These are phyloP conservation scores for Aspergillus uvarum DNA, from an alignment of 2,329 filamentous ascomycete genomes.

Conservation along the genomic window DNA sequence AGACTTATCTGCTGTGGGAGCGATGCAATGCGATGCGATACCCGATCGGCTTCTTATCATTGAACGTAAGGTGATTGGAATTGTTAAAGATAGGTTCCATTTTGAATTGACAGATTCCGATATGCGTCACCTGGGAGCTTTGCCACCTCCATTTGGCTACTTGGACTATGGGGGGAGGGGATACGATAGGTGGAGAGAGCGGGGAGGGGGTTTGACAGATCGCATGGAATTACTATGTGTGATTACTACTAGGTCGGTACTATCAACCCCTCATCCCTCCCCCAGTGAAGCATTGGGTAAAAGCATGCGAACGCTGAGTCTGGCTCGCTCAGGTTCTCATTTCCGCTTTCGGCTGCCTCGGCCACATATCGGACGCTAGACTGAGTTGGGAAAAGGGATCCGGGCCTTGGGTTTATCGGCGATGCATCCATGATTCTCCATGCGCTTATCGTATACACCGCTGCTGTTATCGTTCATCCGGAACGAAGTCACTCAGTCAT, in stretches of 20 bases:
- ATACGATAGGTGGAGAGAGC: neutral
- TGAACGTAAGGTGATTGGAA: neutral
- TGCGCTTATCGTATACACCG: neutral
- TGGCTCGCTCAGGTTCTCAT: neutral
- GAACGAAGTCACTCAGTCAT: too few species aligned
- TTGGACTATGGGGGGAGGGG: neutral
- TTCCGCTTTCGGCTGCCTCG: neutral
- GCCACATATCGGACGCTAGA: neutral
- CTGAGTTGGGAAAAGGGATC: neutral
- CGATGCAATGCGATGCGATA: neutral
- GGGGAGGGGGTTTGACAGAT: neutral
- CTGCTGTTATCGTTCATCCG: neutral
- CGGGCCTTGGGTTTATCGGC: neutral
- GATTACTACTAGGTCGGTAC: neutral
- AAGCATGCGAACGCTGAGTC: neutral
- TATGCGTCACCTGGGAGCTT: neutral
- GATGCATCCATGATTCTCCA: neutral
- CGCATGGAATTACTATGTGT: neutral
- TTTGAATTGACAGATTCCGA: neutral
- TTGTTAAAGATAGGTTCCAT: neutral
- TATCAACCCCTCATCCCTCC: neutral
- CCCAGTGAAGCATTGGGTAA: neutral
- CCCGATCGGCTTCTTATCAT: neutral
- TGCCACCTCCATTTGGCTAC: neutral
- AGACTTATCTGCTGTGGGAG: neutral